Base-by-base conservation (phyloP, 208 protist species). In the Trypanosomatidae sp. region DNA sequence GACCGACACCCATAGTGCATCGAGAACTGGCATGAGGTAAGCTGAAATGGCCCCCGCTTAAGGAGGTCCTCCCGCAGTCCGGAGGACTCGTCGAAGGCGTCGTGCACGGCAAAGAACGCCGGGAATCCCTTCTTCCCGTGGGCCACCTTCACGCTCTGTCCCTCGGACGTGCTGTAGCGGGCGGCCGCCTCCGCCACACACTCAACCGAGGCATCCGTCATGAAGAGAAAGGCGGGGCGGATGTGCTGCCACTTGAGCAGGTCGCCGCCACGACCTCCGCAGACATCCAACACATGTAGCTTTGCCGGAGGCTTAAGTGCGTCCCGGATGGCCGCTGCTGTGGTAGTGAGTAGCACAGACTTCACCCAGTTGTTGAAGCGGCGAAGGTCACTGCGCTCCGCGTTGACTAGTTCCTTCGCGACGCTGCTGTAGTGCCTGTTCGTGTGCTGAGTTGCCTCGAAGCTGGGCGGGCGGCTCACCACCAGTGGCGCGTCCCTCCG, bases 281-380 rank as follows among this genome's bases (percentile, higher is more conserved):
- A 94, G 41, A 93, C n/a, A 49, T 94, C 91, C 30, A 86, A 69
- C 8, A 84, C 78, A 43, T 77, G 80, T 19, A 88, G 65, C 68
- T 76, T 77, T 17, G 79, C 69, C 65, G 69, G 56, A 4, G 66
- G 47, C 25, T 68, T 65, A 28, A 75, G 53, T 13, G 62, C 46
- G 46, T 17, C 43, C 25, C 79, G 73, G 25, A 76, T 47, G 41
- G 43, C 49, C 41, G 30, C 52, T 52, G 66, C 69, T 1, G 36
- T 73, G 3, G 65, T 33, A 7, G 47, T 46, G 22, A 88, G 62
- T 0, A 86, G 73, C 7, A 76, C 68, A 17, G 85, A 74, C 67
- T 95, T 95, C 39, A 91, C 73, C 84, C 84, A 90, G 76, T 95
- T 95, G 79, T 95, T 91, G 73, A 92, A 95, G 56, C 77, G 74